Evolutionary conservation across 139 green algal genomes (phyloP), one percentile per base, ranked within the genome.

Genomic region (Tetradesmus lagerheimii): DNA sequence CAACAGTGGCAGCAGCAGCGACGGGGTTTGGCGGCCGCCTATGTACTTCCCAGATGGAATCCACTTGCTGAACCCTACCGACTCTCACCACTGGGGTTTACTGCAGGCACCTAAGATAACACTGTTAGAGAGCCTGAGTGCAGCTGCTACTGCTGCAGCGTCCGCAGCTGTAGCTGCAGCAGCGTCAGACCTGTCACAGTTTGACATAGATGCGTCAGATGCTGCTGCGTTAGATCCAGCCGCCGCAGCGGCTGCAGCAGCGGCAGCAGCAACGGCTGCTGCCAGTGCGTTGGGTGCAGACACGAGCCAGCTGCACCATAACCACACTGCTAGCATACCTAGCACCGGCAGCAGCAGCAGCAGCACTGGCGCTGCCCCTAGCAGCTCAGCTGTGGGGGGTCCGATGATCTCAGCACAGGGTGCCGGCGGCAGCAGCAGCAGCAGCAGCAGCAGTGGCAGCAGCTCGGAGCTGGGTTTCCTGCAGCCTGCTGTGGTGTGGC

Each of bases 31-130:
- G 67, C 84, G 79, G 64, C 87, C 90, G 0, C 67, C 91, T 18
- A 76, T 94, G 45, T 89, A 91, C 80, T 87, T 93, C 64, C 86
- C 91, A 39, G 96, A 98, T 79, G 95, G 94, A 0, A 91, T 98
- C 62, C 96, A 98, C 89, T 84, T 98, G 34, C 92, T 98, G 78
- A 86, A 93, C 78, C 96, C 96, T 0, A 80, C 75, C 12, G 95
- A 94, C 0, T 14, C 34, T 4, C 96, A 98, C 89, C 96, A 98
- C 77, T 91, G 91, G 62, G 89, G 92, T 37, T 91, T 84, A 91
- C 93, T 37, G 38, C 64, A 39, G 34, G 91, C 31, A 92, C 93
- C 62, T 78, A 80, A 14, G 76, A 47, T 31, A 23, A 75, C 66
- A 4, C 71, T 89, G 86, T 23, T 85, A 20, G 75, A 78, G 12